A percentile compares a stretch with the other conserved stretches of the same genome.
Conservation (phyloP, 176 grass and related monocot genomes). For the Pontederia crassipes region DNA sequence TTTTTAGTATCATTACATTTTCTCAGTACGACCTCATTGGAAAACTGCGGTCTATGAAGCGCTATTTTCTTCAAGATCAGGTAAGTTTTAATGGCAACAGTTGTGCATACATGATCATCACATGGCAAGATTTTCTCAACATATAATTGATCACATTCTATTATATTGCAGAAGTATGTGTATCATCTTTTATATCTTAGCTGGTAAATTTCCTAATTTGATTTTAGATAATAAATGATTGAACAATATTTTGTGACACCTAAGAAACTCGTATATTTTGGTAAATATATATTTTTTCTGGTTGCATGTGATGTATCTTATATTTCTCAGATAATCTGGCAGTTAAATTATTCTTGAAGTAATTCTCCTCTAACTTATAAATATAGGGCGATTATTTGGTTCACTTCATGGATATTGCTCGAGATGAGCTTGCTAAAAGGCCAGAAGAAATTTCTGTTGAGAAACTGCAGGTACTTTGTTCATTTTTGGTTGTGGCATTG, state of each 20-base stretch:
- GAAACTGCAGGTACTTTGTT: constrained; percentile 72
- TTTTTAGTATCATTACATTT: constrained; percentile 16
- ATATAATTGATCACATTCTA: constrained; percentile 3
- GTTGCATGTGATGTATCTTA: background rate
- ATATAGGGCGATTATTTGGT: constrained; percentile 97
- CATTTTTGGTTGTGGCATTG: constrained; percentile 11
- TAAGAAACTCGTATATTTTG: too few species aligned
- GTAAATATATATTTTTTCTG: background rate
- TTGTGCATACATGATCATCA: too few species aligned
- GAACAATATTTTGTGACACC: too few species aligned
- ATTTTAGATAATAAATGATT: too few species aligned
- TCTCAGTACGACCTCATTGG: constrained; percentile 76
- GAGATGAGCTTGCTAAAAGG: constrained; percentile 86
- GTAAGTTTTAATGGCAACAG: constrained; percentile 24
- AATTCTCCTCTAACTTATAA: constrained; percentile 21
- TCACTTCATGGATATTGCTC: constrained; percentile 99
- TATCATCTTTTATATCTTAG: constrained; percentile 10
- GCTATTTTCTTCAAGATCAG: constrained; percentile 90
- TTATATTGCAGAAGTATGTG: too few species aligned
- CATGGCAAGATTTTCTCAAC: too few species aligned
- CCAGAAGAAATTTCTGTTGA: constrained; percentile 88
- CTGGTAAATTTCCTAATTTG: too few species aligned
- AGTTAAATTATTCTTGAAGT: background rate
- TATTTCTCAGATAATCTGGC: background rate
- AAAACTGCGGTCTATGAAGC: constrained; percentile 88